Evolutionary conservation across 495 filamentous ascomycete species (phyloP), one percentile per base, ranked within the genome.

Genomic region (Penicillium soppii): DNA sequence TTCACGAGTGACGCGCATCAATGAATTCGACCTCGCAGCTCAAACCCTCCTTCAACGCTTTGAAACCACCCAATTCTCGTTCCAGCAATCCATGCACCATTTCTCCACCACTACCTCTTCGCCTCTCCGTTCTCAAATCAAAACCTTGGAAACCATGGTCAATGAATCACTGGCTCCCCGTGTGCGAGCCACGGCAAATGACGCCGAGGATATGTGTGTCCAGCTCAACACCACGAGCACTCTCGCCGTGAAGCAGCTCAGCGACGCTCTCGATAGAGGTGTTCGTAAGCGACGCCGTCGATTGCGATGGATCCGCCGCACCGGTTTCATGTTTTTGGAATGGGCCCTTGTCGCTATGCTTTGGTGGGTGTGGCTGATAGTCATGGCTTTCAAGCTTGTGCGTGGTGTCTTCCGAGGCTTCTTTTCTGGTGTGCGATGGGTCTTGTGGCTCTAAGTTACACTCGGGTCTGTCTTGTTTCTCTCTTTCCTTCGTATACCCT

Each of bases 291-390:
- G 90, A 26, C 73, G 87, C 40, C 70, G 89, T 29, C 77, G 88
- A 47, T 82, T 91, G 37, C 73, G 88, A 19, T 91, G 87, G 85
- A 69, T 89, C 2, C 70, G 89, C 23, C 66, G 84, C 17, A 78
- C 79, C 0, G 85, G 85, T 4, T 92, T 86, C 74, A 71, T 88
- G 8, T 69, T 84, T 21, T 77, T 92, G 17, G 89, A 92, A 73
- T 92, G 89, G 89, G 77, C 80, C 23, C 74, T 92, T 19, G 83
- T 92, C 26, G 87, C 82, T 13, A 78, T 89, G 47, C 83, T 92
- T 77, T 92, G 89, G 89, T 88, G 85, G 66, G 85, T 90, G 8
- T 92, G 89, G 89, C 75, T 90, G 44, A 71, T 90, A 38, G 88
- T 92, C 15, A 84, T 89, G 76, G 75, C 84, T 10, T 73, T 84